Evolutionary conservation across 2,329 filamentous ascomycete species (phyloP).

Genomic region (Cercospora sojina): DNA sequence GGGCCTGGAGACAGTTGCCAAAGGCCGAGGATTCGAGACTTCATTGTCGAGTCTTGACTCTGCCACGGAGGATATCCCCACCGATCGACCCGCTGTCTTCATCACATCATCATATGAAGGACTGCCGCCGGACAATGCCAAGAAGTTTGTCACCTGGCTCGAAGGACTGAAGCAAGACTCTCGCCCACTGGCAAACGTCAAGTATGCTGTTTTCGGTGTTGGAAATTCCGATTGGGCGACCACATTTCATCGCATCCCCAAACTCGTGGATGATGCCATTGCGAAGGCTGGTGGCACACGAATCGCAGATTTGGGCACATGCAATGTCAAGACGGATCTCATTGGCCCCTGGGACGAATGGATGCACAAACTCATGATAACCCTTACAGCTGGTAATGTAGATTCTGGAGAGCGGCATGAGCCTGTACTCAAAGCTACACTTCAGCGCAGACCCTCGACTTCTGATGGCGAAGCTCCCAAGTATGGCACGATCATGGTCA

Average conservation of each 20-base stretch:
- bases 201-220: constrained; percentile 45
- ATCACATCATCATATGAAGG: no score
- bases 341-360: constrained; percentile 47
- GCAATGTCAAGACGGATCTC: no score
- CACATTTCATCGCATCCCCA: constrained; percentile 46
- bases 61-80: no score
- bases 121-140: no score
- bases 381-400: constrained; percentile 5
- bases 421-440: not conserved
- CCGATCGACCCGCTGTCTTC: no score
- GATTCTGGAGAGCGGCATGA: not conserved
- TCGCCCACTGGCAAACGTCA: constrained; percentile 36
- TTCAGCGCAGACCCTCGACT: not conserved
- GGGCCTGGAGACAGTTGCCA: no score
- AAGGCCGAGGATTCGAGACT: no score
- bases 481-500: constrained; percentile 53
- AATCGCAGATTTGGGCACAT: no score
- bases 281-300: no score
- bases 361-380: constrained; percentile 19
- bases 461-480: constrained; percentile 23
- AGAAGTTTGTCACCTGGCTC: no score
- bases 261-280: constrained; percentile 36
- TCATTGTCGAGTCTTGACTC: no score
- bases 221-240: constrained; percentile 45
- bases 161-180: constrained; percentile 20